Evolutionary conservation across 1,139 yeast genomes (phyloP).

Genomic region (Protomyces pachydermus): DNA sequence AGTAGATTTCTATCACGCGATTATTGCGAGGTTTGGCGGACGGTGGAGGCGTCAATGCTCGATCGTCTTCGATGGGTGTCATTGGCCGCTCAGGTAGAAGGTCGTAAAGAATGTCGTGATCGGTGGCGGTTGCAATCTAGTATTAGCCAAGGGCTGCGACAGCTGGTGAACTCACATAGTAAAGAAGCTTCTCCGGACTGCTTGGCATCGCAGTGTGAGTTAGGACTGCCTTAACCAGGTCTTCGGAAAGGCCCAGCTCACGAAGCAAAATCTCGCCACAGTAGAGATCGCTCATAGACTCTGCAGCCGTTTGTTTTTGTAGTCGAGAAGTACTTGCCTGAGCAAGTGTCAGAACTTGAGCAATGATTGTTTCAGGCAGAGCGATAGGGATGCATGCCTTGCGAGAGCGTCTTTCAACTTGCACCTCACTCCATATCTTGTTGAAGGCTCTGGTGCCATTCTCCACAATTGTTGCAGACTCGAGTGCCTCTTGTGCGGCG

Average conservation of each 20-base stretch:
- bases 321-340: background rate
- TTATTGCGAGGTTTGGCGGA: background rate
- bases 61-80: background rate
- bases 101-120: conserved; percentile 3
- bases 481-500: background rate
- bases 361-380: conserved; percentile 4
- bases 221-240: background rate
- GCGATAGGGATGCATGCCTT: conserved; percentile 6
- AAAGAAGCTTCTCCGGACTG: conserved; percentile 7
- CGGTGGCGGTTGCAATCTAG: background rate
- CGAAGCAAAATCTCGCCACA: conserved; percentile 10
- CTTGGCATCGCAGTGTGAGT: background rate
- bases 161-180: background rate
- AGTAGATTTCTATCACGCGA: conserved; percentile 11
- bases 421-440: background rate
- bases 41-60: background rate
- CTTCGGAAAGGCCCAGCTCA: conserved; percentile 8
- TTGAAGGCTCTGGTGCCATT: conserved; percentile 7
- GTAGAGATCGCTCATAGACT: background rate
- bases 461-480: conserved; percentile 1
- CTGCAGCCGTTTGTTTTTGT: background rate
- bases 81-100: background rate
- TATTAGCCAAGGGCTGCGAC: background rate
- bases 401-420: conserved; percentile 16
- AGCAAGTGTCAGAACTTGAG: background rate